Evolutionary conservation across 805 yeast genomes (phyloP), one percentile per base, ranked within the genome.

Genomic region (Wickerhamiella kazuoi): DNA sequence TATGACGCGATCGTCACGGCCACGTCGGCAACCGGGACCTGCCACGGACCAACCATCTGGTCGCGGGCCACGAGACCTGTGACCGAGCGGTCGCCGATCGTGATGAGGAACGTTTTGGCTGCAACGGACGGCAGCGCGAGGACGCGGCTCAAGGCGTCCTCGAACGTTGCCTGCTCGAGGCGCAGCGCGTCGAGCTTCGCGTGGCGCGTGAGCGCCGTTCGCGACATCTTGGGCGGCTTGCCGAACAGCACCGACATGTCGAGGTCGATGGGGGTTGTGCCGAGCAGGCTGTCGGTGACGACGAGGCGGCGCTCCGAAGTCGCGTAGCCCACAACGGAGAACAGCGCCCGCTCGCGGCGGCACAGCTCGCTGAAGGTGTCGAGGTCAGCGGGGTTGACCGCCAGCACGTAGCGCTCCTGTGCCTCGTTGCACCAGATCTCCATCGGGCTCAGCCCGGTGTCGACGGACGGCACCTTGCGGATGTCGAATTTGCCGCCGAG

Each of bases 391-490:
- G 81, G 81, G 14, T 83, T 70, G 45, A 90, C 93, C 48, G 94
- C 97, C 51, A 90, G 62, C 19, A 90, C 99, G 52, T 86, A 90
- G 60, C 99, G 76, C 62, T 90, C 99, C 64, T 90, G 99, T 2
- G 97, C 90, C 63, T 90, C 98, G 53, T 93, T 87, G 72, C 99
- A 90, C 99, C 99, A 90, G 47, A 90, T 83, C 65, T 90, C 98
- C 94, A 90, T 82, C 41, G 99, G 97, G 4, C 97, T 87, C 96
- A 90, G 83, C 42, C 96, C 93, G 36, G 94, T 93, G 60, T 90
- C 99, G 47, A 84, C 70, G 29, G 84, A 77, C 41, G 93, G 72
- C 41, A 90, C 78, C 41, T 86, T 79, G 62, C 99, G 75, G 48
- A 90, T 69, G 60, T 90, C 95, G 47, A 90, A 90, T 47, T 59